Evolutionary conservation across 768 basidiomycete species (phyloP).

Genomic region (Gymnopilus dilepis): DNA sequence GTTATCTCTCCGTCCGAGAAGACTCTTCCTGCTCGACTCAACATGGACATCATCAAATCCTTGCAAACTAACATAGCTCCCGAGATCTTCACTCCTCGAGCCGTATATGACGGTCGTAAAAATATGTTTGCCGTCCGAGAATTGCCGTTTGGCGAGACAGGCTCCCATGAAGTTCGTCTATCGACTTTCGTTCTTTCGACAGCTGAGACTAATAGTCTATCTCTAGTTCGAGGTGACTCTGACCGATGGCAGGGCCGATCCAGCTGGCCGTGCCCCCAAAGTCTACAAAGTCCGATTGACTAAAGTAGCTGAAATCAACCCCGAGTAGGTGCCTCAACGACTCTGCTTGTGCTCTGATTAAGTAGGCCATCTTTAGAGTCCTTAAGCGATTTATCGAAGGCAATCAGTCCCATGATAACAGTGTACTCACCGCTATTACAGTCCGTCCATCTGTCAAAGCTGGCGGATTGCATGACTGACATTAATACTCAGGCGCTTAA

Average conservation of each 20-base stretch:
- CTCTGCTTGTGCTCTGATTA: not conserved
- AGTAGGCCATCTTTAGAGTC: slow-evolving; percentile 46
- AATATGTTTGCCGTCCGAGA: slow-evolving; percentile 69
- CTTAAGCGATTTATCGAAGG: slow-evolving; percentile 67
- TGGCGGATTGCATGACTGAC: not conserved
- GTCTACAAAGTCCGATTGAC: slow-evolving; percentile 69
- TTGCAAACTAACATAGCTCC: slow-evolving; percentile 65
- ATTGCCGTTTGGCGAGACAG: slow-evolving; percentile 60
- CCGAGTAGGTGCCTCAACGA: slow-evolving; percentile 30
- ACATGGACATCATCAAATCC: slow-evolving; percentile 69
- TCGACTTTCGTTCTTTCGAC: not conserved
- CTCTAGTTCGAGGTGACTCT: slow-evolving; percentile 67
- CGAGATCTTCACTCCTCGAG: slow-evolving; percentile 73
- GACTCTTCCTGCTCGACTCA: slow-evolving; percentile 65
- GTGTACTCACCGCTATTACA: slow-evolving; percentile 66
- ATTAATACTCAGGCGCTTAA: slow-evolving; percentile 61
- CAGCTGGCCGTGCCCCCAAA: slow-evolving; percentile 54
- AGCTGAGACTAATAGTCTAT: slow-evolving; percentile 1
- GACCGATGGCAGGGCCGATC: slow-evolving; percentile 39
- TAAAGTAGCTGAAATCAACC: slow-evolving; percentile 53
- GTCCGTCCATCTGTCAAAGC: slow-evolving; percentile 38
- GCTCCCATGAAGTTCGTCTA: slow-evolving; percentile 56
- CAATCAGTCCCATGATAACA: slow-evolving; percentile 69
- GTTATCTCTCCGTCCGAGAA: slow-evolving; percentile 76
- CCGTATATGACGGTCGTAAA: slow-evolving; percentile 81